These are phyloP conservation scores for Rhypophila decipiens DNA, from an alignment of 495 filamentous ascomycete species.

Conservation along the genomic window DNA sequence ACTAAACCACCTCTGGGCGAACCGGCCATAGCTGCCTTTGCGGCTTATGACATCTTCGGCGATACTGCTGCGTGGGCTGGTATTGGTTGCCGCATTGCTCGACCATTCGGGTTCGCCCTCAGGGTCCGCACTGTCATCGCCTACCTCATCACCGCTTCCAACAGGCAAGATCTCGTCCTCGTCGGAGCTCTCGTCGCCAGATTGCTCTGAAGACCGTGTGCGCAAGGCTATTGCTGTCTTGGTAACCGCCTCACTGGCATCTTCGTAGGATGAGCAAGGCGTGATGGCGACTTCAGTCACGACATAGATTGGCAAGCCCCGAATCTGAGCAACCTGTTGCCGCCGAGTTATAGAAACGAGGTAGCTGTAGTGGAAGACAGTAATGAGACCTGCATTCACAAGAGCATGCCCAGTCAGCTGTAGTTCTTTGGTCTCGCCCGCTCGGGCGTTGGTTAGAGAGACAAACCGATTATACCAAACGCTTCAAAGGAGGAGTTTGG, in stretches of 20 bases:
- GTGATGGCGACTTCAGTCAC: slow-evolving; percentile 83
- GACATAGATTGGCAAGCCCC: slow-evolving; percentile 74
- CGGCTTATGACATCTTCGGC: slow-evolving; percentile 78
- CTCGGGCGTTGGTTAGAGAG: not conserved
- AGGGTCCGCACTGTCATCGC: slow-evolving; percentile 21
- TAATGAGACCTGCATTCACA: slow-evolving; percentile 53
- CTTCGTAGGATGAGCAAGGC: slow-evolving; percentile 67
- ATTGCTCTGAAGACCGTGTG: slow-evolving; percentile 26
- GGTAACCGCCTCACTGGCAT: slow-evolving; percentile 64
- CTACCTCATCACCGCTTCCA: slow-evolving; percentile 18
- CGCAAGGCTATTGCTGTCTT: slow-evolving; percentile 51
- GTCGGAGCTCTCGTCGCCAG: slow-evolving; percentile 21
- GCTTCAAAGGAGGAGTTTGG: slow-evolving; percentile 56
- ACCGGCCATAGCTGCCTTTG: slow-evolving; percentile 75
- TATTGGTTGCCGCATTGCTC: slow-evolving; percentile 33
- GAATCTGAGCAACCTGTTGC: slow-evolving; percentile 81
- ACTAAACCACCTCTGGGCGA: slow-evolving; percentile 86
- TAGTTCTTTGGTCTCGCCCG: too few relatives aligned
- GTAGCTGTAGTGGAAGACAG: slow-evolving; percentile 66
- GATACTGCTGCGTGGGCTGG: slow-evolving; percentile 45
- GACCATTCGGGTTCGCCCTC: slow-evolving; percentile 13
- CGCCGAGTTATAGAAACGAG: slow-evolving; percentile 77
- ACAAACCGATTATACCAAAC: slow-evolving; percentile 77
- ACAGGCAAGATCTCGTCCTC: slow-evolving; percentile 30
- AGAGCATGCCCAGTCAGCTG: not conserved